Evolutionary conservation across 768 basidiomycete genomes (phyloP), one percentile per base, ranked within the genome.

Genomic region (Agrocybe pediades): DNA sequence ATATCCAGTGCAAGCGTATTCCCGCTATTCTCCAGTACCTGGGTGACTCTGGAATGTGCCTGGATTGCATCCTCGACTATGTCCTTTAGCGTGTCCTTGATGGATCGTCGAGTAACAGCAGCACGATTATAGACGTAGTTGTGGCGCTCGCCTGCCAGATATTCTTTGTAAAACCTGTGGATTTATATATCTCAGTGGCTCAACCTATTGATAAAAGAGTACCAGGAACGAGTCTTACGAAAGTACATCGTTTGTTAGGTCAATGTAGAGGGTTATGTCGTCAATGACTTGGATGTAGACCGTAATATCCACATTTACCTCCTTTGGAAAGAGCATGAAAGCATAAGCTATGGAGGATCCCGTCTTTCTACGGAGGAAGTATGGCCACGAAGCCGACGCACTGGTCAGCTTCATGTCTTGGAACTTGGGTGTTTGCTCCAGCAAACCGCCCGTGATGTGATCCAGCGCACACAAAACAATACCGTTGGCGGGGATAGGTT

Each of bases 141-240:
- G 11, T 48, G 21, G 19, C 17, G 29, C 41, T 54, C 53, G 29
- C 53, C 53, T 7, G 27, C 46, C 1, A 54, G 41, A 11, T 27
- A 24, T 19, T 54, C 53, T 25, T 54, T 54, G 17, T 54, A 41
- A 27, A 48, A 54, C 25, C 53, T 54, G 9, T 11, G 20, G 36
- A 46, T 27, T n/a, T n/a, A 29, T 2, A 5, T 24, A 45, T 45
- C 2, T 9, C 9, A 45, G 11, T 45, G 11, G 6, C 25, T 6
- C 21, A 45, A 16, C 39, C 20, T n/a, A n/a, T n/a, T 5, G n/a
- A 23, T 24, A 9, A 23, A 45, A 24, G 21, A 13, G 23, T 20
- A 45, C 23, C 6, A 29, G 33, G 6, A 36, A 36, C 6, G n/a
- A n/a, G 11, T 5, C 45, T 16, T 19, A 46, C 45, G 45, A 46